These are phyloP conservation scores for Colletotrichum filicis DNA, from an alignment of 2,329 filamentous ascomycete species.

Conservation along the genomic window DNA sequence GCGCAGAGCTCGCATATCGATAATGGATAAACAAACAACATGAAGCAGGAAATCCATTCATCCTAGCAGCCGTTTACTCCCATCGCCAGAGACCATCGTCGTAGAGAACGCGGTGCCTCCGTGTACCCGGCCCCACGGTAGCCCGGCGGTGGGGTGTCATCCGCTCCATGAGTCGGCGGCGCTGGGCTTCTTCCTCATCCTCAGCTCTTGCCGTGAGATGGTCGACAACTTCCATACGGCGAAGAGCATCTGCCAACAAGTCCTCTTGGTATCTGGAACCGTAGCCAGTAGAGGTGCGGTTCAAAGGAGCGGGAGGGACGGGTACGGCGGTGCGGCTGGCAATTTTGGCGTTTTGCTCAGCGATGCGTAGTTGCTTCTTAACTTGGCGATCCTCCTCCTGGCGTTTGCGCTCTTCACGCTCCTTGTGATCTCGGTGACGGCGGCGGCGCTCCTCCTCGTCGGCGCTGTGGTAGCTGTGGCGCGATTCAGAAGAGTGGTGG, in stretches of 20 bases:
- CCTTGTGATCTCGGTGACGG: constrained; percentile 33
- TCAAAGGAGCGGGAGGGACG: not conserved
- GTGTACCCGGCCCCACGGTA: constrained; percentile 48
- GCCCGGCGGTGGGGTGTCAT: constrained; percentile 51
- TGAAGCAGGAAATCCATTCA: constrained; percentile 14
- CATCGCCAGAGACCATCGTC: constrained; percentile 52
- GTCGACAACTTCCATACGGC: constrained; percentile 43
- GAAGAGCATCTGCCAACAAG: constrained; percentile 47
- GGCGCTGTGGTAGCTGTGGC: constrained; percentile 43
- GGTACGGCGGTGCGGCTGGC: constrained; percentile 48
- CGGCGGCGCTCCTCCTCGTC: constrained; percentile 43
- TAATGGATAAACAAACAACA: not conserved
- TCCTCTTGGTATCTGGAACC: constrained; percentile 43
- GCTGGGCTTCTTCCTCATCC: constrained; percentile 52
- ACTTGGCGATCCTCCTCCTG: constrained; percentile 42
- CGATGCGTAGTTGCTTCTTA: constrained; percentile 47
- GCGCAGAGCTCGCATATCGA: not conserved
- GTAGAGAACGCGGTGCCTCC: constrained; percentile 49
- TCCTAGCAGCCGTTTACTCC: constrained; percentile 45
- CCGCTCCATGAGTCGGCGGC: constrained; percentile 51
- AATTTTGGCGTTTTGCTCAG: constrained; percentile 55
- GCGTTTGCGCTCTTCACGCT: constrained; percentile 39
- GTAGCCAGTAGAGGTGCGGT: constrained; percentile 30
- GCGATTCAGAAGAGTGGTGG: constrained; percentile 50
- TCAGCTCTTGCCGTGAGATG: constrained; percentile 37